phyloP scores from a whole-genome alignment of 352 stramenopile genomes.

The Thalassiosira mediterranea region DNA sequence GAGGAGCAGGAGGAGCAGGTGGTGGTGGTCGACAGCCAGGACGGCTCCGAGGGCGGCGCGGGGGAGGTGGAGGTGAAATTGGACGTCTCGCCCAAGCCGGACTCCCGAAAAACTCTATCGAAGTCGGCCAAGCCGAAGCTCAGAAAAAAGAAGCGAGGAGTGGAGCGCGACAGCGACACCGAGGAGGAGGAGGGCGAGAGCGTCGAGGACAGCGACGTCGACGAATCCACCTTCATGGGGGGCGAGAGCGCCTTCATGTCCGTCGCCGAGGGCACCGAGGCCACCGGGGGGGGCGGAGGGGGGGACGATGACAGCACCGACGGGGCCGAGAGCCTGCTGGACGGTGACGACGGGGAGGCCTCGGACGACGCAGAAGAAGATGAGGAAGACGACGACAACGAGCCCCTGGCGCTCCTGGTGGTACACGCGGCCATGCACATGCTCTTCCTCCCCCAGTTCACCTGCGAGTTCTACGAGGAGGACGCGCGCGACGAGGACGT shows the following conservation, averaged over 20 bases:
- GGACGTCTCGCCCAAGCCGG: too few species aligned
- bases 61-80: too few species aligned
- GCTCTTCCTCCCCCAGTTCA: conserved; percentile 86
- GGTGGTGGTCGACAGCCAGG: too few species aligned
- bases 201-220: too few species aligned
- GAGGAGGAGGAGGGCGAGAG: conserved; percentile 19
- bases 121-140: too few species aligned
- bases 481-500: not conserved
- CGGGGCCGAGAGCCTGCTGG: too few species aligned
- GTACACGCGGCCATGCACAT: conserved; percentile 85
- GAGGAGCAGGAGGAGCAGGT: too few species aligned
- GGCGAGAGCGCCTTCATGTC: too few species aligned
- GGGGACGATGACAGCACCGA: not conserved
- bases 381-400: conserved; percentile 67
- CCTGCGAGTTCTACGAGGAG: conserved; percentile 84
- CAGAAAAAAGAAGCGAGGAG: too few species aligned
- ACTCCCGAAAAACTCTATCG: too few species aligned
- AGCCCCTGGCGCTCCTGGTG: conserved; percentile 83
- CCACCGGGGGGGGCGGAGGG: not conserved
- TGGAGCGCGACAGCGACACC: too few species aligned
- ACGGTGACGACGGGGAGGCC: not conserved
- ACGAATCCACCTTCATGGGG: conserved; percentile 10
- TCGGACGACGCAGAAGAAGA: conserved; percentile 18
- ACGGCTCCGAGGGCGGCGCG: too few species aligned
- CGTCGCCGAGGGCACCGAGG: conserved; percentile 7